Conservation (phyloP, 345 rosid species). For the Populus nigra region DNA sequence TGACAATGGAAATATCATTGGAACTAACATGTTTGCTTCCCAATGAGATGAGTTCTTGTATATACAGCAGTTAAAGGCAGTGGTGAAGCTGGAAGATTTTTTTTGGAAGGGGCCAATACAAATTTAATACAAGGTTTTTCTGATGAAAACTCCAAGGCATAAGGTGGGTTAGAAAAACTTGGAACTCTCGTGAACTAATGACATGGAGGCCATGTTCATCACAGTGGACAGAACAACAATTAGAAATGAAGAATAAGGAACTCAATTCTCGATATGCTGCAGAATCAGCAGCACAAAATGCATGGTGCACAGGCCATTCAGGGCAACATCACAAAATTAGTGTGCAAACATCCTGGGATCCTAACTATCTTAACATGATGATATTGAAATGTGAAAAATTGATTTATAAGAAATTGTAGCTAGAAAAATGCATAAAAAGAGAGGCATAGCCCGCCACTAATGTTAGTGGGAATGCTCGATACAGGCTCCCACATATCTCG, state of each 20-base stretch:
- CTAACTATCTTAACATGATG: neutral
- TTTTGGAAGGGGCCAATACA: too few relatives aligned
- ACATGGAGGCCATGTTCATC: too few relatives aligned
- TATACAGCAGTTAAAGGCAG: neutral
- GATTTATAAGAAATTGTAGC: neutral
- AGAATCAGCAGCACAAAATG: neutral
- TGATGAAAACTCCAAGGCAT: too few relatives aligned
- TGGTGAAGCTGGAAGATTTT: neutral
- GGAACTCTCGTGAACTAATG: too few relatives aligned
- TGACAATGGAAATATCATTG: too few relatives aligned
- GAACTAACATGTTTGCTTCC: too few relatives aligned
- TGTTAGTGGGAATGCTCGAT: neutral
- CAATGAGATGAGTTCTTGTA: neutral
- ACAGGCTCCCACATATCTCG: neutral
- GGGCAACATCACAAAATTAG: neutral
- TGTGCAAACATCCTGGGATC: neutral
- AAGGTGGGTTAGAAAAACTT: too few relatives aligned
- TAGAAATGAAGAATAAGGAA: too few relatives aligned
- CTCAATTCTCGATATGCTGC: neutral
- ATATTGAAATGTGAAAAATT: neutral
- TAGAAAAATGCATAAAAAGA: neutral
- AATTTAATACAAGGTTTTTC: too few relatives aligned
- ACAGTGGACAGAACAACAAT: too few relatives aligned
- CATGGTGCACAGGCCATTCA: neutral
- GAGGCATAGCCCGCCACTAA: neutral